Evolutionary conservation across 768 basidiomycete species (phyloP), one percentile per base, ranked within the genome.

Genomic region (Podaxis carcinomalis): DNA sequence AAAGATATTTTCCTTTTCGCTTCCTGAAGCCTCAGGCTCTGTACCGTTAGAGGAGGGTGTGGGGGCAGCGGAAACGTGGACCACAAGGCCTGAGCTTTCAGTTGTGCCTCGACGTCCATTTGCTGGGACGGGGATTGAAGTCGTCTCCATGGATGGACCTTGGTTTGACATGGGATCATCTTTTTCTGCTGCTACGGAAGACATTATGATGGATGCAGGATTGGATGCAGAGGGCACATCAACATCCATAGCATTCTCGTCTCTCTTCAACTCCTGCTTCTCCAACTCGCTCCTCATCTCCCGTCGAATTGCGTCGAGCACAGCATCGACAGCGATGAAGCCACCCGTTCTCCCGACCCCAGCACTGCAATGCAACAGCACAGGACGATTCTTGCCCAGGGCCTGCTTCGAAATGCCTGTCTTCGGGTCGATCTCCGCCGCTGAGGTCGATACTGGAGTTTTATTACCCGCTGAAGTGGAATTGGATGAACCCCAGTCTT

Each of bases 291-390:
- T 55, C 51, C 19, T 61, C 68, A 88, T 66, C 73, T 93, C 90
- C 54, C 80, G 71, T 67, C 83, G 75, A 3, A 94, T 75, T 4
- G 84, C 88, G 68, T 93, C 90, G 57, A 95, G 76, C n/a, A 93
- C 78, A 6, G 92, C 88, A 70, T 94, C 92, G 1, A 96, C 84
- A 6, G 92, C 86, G 68, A 98, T 94, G 72, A 93, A 98, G 25
- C 90, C 92, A 21, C 96, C 96, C 0, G 96, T 98, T 44, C 96
- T 83, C 0, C 96, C 96, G 5, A 97, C 94, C 19, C 96, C 96
- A 0, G 96, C 96, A 32, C 93, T 95, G 69, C 95, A 95, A 70
- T 95, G 93, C 64, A 95, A 72, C 51, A 95, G 70, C 28, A 94
- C 82, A 0, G 92, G 91, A 21, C 82, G 73, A 56, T 79, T 74